These are phyloP conservation scores for Aristolochia fimbriata DNA, from an alignment of 164 flowering plant genomes.

Conservation along the genomic window DNA sequence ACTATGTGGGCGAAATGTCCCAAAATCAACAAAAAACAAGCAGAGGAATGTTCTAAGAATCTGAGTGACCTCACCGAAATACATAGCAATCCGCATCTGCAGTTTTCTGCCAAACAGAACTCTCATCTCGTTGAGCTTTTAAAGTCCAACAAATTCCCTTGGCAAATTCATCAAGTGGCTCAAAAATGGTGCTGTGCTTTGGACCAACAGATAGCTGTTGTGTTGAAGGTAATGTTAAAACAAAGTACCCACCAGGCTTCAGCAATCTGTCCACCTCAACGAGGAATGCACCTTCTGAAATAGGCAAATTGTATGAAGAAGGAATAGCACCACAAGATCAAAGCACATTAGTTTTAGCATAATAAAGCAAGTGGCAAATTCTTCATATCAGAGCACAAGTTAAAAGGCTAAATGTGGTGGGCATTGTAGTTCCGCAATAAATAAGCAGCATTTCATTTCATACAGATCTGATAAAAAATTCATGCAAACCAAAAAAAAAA, in stretches of 20 bases:
- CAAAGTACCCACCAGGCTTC: slow-evolving; percentile 96
- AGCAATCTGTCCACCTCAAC: slow-evolving; percentile 86
- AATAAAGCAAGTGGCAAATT: not conserved
- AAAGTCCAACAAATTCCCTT: slow-evolving; percentile 79
- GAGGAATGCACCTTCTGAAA: slow-evolving; percentile 72
- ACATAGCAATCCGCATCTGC: slow-evolving; percentile 54
- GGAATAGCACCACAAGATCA: not conserved
- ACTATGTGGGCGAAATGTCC: not conserved
- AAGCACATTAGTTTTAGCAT: not conserved
- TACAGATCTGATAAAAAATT: too few species aligned
- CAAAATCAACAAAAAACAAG: not conserved
- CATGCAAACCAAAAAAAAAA: too few species aligned
- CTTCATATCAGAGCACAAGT: too few species aligned
- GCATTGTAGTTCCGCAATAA: too few species aligned
- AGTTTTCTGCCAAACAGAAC: slow-evolving; percentile 94
- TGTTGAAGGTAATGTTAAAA: slow-evolving; percentile 60
- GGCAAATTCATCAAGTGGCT: slow-evolving; percentile 54
- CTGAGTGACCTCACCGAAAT: slow-evolving; percentile 49
- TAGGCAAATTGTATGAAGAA: slow-evolving; percentile 6
- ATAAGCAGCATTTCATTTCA: too few species aligned
- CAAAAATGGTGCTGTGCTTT: slow-evolving; percentile 36
- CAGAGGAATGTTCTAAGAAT: not conserved
- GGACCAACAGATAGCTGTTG: slow-evolving; percentile 28
- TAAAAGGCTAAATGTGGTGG: too few species aligned
- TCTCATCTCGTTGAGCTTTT: slow-evolving; percentile 86